These are phyloP conservation scores for Pleoardoris graminearum DNA, from an alignment of 2,329 filamentous ascomycete genomes.

Conservation along the genomic window DNA sequence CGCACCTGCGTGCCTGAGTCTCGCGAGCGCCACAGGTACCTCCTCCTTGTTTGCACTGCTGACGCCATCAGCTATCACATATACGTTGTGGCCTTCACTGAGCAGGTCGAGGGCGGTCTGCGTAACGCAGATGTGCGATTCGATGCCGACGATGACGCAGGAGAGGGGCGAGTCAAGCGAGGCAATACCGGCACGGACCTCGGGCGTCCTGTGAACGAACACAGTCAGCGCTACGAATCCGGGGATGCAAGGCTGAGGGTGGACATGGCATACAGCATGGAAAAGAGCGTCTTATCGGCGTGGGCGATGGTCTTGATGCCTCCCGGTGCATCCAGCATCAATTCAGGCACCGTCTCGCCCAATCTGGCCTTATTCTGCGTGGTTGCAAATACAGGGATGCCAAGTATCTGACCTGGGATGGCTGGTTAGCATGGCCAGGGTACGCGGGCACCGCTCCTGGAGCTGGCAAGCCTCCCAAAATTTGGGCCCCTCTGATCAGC, in stretches of 20 bases:
- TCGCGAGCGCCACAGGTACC: slow-evolving; percentile 74
- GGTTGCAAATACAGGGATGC: slow-evolving; percentile 80
- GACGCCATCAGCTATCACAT: slow-evolving; percentile 86
- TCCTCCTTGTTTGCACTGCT: slow-evolving; percentile 85
- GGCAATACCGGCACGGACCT: slow-evolving; percentile 57
- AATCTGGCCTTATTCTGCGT: slow-evolving; percentile 82
- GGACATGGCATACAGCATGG: slow-evolving; percentile 64
- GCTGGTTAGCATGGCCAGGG: slow-evolving; percentile 43
- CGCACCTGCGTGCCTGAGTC: slow-evolving; percentile 75
- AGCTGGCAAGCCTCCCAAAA: neutral
- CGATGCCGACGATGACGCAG: slow-evolving; percentile 84
- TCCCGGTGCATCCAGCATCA: slow-evolving; percentile 57
- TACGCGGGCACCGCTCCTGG: slow-evolving; percentile 12
- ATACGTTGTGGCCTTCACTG: slow-evolving; percentile 75
- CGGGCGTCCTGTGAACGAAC: slow-evolving; percentile 56
- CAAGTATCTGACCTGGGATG: slow-evolving; percentile 57
- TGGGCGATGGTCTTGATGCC: slow-evolving; percentile 60
- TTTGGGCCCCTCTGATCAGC: slow-evolving; percentile 1
- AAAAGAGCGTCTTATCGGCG: slow-evolving; percentile 87
- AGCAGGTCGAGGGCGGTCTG: slow-evolving; percentile 83
- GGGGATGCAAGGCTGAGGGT: neutral
- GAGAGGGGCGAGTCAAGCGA: slow-evolving; percentile 39
- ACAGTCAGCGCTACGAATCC: slow-evolving; percentile 1
- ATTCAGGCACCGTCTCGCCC: slow-evolving; percentile 76
- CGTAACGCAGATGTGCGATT: slow-evolving; percentile 91